Conservation (phyloP, 176 grass and related monocot genomes). For the Chrysopogon serrulatus region DNA sequence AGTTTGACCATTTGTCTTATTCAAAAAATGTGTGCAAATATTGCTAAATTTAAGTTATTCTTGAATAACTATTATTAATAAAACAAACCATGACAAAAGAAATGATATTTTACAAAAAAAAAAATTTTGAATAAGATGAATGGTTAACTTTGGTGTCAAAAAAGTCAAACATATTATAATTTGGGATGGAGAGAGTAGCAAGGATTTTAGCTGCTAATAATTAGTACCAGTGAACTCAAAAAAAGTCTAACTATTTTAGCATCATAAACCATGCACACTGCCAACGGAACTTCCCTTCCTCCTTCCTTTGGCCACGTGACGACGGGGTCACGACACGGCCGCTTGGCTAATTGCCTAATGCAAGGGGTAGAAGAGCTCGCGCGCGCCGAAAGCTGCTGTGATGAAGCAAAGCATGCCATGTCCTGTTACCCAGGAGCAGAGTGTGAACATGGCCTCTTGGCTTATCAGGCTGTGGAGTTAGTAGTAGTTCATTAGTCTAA, state of each 20-base stretch:
- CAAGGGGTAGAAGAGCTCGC: neutral
- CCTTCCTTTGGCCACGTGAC: neutral
- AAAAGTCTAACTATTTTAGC: neutral
- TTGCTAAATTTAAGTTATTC: no score
- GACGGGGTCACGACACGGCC: neutral
- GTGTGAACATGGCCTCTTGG: constrained; percentile 21
- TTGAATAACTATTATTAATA: no score
- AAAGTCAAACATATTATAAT: no score
- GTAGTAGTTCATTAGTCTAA: neutral
- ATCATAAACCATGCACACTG: neutral
- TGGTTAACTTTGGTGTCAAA: no score
- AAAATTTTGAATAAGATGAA: no score
- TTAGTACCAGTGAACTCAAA: no score
- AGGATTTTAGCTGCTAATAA: no score
- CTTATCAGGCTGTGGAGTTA: constrained; percentile 17
- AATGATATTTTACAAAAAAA: no score
- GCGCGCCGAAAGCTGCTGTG: constrained; percentile 19
- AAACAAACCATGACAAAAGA: no score
- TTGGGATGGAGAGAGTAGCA: no score
- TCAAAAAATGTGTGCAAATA: no score
- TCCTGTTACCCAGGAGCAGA: constrained; percentile 7
- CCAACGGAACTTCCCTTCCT: neutral
- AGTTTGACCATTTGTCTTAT: no score
- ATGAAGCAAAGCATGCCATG: neutral
- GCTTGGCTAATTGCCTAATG: neutral